Percentiles rank a stretch among this genome's conserved stretches.
phyloP scores from a whole-genome alignment of 2,329 filamentous ascomycete genomes.

The Neurospora crassa region DNA sequence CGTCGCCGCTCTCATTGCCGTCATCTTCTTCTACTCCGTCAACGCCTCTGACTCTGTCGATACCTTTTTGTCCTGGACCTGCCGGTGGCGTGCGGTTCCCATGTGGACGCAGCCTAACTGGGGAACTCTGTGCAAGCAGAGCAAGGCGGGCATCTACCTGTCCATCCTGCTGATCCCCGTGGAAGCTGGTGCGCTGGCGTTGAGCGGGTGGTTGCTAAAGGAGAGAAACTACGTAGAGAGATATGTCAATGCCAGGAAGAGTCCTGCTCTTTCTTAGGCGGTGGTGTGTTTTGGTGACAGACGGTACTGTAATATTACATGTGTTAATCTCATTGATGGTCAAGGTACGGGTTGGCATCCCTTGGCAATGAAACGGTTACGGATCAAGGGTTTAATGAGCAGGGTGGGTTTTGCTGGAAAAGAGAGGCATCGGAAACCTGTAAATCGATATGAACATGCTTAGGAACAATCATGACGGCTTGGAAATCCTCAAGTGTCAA shows the following conservation, averaged over 20 bases:
- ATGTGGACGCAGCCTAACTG: constrained; percentile 47
- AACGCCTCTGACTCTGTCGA: constrained; percentile 42
- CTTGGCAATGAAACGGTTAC: not conserved
- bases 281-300: not conserved
- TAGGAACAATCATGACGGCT: not conserved
- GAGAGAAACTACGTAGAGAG: constrained; percentile 31
- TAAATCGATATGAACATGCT: not conserved
- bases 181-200: constrained; percentile 37
- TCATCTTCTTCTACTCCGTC: constrained; percentile 48
- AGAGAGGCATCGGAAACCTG: not conserved
- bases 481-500: not conserved
- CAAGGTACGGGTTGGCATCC: not conserved
- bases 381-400: not conserved
- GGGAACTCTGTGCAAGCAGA: constrained; percentile 46
- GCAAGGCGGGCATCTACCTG: constrained; percentile 43
- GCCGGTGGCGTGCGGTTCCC: constrained; percentile 45
- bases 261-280: constrained; percentile 9
- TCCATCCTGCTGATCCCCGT: constrained; percentile 48
- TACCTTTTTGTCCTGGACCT: constrained; percentile 53
- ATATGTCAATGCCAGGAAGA: constrained; percentile 25
- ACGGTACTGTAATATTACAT: not conserved
- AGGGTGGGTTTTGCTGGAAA: not conserved
- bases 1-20: constrained; percentile 39
- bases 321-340: not conserved
- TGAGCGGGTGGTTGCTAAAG: constrained; percentile 35